phyloP scores from a whole-genome alignment of 75 land plant species.

The Selaginella tamariscina region DNA sequence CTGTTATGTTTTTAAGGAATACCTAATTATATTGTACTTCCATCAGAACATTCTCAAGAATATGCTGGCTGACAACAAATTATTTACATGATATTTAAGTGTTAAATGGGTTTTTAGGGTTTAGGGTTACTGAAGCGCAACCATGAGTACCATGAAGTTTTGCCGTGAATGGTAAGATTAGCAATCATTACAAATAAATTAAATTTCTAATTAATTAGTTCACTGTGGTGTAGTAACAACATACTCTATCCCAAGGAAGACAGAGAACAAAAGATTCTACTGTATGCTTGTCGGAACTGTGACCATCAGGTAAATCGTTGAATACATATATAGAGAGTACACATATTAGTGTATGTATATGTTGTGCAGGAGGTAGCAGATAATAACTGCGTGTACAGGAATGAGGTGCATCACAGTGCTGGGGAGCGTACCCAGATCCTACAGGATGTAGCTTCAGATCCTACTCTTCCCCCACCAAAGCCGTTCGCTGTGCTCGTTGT shows the following conservation, averaged over 20 bases:
- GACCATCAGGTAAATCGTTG: conserved; percentile 67
- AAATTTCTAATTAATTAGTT: not conserved
- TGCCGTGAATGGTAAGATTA: conserved; percentile 17
- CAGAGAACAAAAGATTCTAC: conserved; percentile 59
- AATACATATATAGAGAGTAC: not conserved
- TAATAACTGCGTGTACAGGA: conserved; percentile 79
- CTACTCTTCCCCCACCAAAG: conserved; percentile 50
- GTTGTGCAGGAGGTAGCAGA: conserved; percentile 73
- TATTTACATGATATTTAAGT: no score
- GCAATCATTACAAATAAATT: not conserved
- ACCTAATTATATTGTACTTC: no score
- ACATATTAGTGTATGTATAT: not conserved
- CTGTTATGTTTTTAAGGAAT: no score
- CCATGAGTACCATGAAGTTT: conserved; percentile 26
- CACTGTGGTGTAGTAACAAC: conserved; percentile 51
- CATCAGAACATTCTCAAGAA: no score
- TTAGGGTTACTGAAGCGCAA: no score
- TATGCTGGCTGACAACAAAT: no score
- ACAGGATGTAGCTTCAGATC: conserved; percentile 68
- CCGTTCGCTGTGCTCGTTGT: conserved; percentile 70
- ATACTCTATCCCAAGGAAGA: conserved; percentile 85
- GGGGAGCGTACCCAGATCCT: conserved; percentile 74
- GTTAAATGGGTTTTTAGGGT: no score
- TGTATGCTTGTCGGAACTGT: conserved; percentile 83
- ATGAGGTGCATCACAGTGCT: conserved; percentile 69